A percentile compares a stretch with the other conserved stretches of the same genome.
phyloP scores from a whole-genome alignment of 148 eudicot species.

The Persicaria maculosa region DNA sequence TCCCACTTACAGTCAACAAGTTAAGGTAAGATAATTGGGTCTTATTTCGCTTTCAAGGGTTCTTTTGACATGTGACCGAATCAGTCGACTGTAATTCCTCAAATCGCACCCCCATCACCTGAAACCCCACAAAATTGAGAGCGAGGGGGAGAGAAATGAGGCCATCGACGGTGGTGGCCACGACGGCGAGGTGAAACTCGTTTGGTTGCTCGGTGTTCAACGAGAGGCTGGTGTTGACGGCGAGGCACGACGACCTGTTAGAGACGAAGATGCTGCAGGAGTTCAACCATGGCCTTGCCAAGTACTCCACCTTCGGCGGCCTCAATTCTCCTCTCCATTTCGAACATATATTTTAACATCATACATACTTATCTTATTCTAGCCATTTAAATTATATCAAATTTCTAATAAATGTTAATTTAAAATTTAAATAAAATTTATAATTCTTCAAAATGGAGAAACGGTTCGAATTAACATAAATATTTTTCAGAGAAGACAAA shows the following conservation, averaged over 20 bases:
- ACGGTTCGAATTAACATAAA: no score
- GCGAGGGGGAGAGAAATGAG: neutral
- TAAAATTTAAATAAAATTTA: no score
- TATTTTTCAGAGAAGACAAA: no score
- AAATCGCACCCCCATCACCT: neutral
- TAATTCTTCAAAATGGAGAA: no score
- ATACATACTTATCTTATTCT: no score
- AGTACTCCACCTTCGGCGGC: slow-evolving; percentile 95
- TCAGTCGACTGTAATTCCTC: neutral
- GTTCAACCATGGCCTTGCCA: slow-evolving; percentile 77
- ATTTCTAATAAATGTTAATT: no score
- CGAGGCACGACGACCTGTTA: slow-evolving; percentile 85
- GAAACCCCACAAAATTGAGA: neutral
- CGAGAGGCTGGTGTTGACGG: slow-evolving; percentile 90
- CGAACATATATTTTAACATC: slow-evolving; percentile 8
- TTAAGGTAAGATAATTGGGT: no score
- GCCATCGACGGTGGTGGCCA: neutral
- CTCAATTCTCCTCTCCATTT: slow-evolving; percentile 95
- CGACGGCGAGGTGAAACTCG: slow-evolving; percentile 42
- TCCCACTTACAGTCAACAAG: no score
- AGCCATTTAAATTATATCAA: no score
- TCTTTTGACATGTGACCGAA: neutral
- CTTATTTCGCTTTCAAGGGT: no score
- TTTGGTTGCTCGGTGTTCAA: slow-evolving; percentile 97
- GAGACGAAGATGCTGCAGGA: slow-evolving; percentile 91